These are phyloP conservation scores for Sinapis alba DNA, from an alignment of 441 rosid genomes.

Conservation along the genomic window DNA sequence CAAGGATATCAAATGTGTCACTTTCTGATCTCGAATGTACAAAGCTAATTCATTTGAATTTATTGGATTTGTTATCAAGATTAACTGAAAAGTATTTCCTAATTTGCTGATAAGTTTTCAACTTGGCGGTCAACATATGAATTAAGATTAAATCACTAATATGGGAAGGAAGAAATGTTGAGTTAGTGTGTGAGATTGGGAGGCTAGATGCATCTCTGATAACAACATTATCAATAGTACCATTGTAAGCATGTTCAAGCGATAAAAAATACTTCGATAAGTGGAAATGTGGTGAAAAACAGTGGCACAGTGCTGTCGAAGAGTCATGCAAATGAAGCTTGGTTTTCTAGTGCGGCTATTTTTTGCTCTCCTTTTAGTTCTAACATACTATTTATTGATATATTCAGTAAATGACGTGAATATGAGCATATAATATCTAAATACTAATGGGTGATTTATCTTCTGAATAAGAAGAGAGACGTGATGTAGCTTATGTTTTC, in stretches of 20 bases:
- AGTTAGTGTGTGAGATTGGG: not conserved
- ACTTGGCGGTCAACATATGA: not conserved
- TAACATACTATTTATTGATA: not conserved
- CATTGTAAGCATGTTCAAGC: too few relatives aligned
- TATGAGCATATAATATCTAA: not conserved
- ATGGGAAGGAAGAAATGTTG: not conserved
- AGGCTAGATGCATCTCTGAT: not conserved
- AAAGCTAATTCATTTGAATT: not conserved
- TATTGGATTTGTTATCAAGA: not conserved
- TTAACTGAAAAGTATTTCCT: not conserved
- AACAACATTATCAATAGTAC: not conserved
- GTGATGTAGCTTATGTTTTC: not conserved
- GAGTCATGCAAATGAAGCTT: not conserved
- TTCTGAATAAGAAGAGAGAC: not conserved
- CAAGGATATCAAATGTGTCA: not conserved
- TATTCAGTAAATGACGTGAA: not conserved
- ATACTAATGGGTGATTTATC: not conserved
- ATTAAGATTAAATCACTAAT: not conserved
- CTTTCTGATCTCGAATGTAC: not conserved
- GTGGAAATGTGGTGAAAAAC: too few relatives aligned
- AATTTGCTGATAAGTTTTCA: not conserved
- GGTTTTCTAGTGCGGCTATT: not conserved
- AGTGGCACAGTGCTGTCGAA: not conserved
- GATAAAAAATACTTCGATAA: too few relatives aligned
- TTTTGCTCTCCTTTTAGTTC: not conserved